phyloP scores from a whole-genome alignment of 2,329 filamentous ascomycete species.

The Periconia sp. region DNA sequence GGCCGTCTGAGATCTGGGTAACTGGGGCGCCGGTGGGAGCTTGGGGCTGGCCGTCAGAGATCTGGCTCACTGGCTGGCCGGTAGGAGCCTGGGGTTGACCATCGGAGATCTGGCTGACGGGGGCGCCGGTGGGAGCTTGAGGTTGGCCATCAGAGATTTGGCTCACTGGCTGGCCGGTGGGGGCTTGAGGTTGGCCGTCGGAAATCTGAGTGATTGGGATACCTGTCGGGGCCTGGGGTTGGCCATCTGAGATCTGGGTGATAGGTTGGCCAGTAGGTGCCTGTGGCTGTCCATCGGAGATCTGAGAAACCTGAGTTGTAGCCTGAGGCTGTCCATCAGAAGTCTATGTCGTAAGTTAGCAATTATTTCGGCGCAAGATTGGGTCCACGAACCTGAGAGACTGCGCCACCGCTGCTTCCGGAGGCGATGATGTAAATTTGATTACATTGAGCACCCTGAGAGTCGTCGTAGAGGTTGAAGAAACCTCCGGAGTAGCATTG shows the following conservation, averaged over 20 bases:
- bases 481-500: slow-evolving; percentile 76
- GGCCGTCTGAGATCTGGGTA: slow-evolving; percentile 27
- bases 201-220: slow-evolving; percentile 10
- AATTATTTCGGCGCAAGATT: not conserved
- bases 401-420: slow-evolving; percentile 6
- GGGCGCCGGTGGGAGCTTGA: slow-evolving; percentile 26
- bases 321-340: slow-evolving; percentile 24
- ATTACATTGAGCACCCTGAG: slow-evolving; percentile 72
- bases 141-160: slow-evolving; percentile 21
- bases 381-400: slow-evolving; percentile 6
- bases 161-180: slow-evolving; percentile 8
- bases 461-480: slow-evolving; percentile 81
- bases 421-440: slow-evolving; percentile 35
- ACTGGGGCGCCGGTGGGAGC: slow-evolving; percentile 16
- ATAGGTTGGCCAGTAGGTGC: slow-evolving; percentile 12
- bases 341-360: slow-evolving; percentile 9
- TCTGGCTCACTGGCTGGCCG: slow-evolving; percentile 26
- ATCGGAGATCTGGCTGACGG: slow-evolving; percentile 32
- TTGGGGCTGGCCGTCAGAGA: slow-evolving; percentile 28
- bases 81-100: slow-evolving; percentile 29
- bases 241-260: slow-evolving; percentile 9
- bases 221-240: slow-evolving; percentile 17
- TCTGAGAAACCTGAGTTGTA: slow-evolving; percentile 28
- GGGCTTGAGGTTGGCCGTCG: slow-evolving; percentile 18
- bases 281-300: slow-evolving; percentile 35